Base-by-base conservation (phyloP, 2,329 filamentous ascomycete species). In the Neodidymelliopsis sp. region DNA sequence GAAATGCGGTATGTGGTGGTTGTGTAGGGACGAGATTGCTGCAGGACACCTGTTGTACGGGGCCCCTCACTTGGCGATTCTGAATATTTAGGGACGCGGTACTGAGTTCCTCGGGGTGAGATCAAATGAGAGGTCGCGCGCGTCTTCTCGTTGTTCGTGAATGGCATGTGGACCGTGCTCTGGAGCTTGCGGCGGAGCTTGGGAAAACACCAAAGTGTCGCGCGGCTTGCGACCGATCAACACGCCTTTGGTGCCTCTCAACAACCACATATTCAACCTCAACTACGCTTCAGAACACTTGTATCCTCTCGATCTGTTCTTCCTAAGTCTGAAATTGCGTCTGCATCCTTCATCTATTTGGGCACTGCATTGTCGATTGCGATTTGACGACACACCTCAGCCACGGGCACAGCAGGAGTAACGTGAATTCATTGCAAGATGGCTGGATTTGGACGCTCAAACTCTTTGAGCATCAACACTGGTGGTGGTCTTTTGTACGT, bases 381-480 rank as follows among this genome's bases (percentile, higher is more conserved):
- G 13, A 19, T 23, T 7, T 15, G 16, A 3, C 30, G 12, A 16
- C 35, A 19, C 11, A 11, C 29, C 8, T 15, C 10, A 5, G 11
- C 22, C 22, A 13, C 10, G 15, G 9, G 31, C 20, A 15, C 4
- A 33, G 25, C 7, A 13, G 34, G 18, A 34, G 29, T 16, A 29
- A 23, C 19, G 9, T 16, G 27, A 29, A 31, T 15, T 23, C 23
- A 24, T 16, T 19, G 30, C 41, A 47, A 27, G 4, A 74, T 74
- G 70, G 60, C 76, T 62, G 75, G 75, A 31, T 76, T 79, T 57
- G 76, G 75, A 33, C 71, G 77, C 35, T 78, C 76, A 18, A 78
- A 79, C 61, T 77, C 75, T 48, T 71, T 84, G 63, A 80, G 76
- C 50, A 77, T 84, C 61, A 84, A 83, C 61, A 84, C 81, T 15